Base-by-base conservation (phyloP, 352 stramenopile genomes). In the Pythium coloratum region DNA sequence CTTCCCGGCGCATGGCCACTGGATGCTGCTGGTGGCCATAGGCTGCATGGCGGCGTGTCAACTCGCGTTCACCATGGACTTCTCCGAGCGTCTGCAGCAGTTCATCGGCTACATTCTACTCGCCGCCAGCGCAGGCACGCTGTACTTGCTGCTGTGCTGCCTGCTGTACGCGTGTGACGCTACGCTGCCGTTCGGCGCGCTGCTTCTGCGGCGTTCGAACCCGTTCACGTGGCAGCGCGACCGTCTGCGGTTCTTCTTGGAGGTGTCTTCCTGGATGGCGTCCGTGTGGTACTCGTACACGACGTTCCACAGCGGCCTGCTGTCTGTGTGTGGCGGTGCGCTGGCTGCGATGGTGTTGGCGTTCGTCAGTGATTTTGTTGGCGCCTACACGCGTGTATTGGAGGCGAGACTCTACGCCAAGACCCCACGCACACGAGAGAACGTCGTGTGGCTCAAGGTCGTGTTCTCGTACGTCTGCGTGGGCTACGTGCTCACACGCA, bases 251-350 rank as follows among this genome's bases (percentile, higher is more conserved):
- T 70, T 88, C 38, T 78, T 93, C 30, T 55, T 94, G 6, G 84
- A 95, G 51, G 72, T 85, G 18, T 93, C 76, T 59, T 88, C 77
- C 12, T 95, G 84, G 84, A 82, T 91, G 59, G 80, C 78, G 16
- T 79, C 77, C 12, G 82, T 95, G 9, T 73, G 84, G 72, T 89
- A 78, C 55, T 83, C 86, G 58, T 94, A 92, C 71, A 86, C 68
- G 50, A 62, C 71, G 6, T 86, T 76, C 46, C 81, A 84, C 51
- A 86, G 72, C 34, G 66, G 62, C 2, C 73, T 71, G 64, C 53
- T 92, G 20, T 78, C 83, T 33, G 77, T 91, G 13, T 40, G 63
- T 6, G 72, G 62, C 10, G 84, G 84, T 42, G 79, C 79, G 8
- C 28, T 78, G 6, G 70, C 66, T 0, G 78, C 82, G 4, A 60